Evolutionary conservation across 129 eudicot genomes (phyloP).

Genomic region (Helianthus annuus): DNA sequence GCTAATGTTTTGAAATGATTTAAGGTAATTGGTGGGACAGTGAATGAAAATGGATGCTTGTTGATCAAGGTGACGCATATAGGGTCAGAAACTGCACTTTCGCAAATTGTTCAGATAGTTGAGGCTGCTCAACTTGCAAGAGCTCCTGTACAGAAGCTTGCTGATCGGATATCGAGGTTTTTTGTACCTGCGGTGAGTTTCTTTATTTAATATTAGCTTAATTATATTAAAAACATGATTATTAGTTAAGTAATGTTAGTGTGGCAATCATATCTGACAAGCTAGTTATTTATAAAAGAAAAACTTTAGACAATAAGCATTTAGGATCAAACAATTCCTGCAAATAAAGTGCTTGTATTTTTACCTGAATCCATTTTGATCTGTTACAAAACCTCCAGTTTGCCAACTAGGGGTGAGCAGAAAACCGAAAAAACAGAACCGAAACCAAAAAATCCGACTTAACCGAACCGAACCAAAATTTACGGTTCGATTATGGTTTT

Average conservation of each 20-base stretch:
- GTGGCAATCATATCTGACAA: neutral
- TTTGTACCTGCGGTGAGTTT: constrained; percentile 43
- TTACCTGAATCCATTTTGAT: neutral
- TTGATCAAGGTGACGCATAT: constrained; percentile 44
- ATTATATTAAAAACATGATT: neutral
- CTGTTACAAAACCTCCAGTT: neutral
- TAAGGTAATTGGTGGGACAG: constrained; percentile 50
- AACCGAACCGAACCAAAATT: no score
- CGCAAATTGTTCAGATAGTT: constrained; percentile 44
- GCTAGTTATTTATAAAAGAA: neutral
- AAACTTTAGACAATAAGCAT: neutral
- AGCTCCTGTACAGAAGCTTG: constrained; percentile 53
- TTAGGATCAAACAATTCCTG: neutral
- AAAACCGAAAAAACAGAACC: no score
- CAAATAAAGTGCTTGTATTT: neutral
- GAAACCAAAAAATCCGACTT: no score
- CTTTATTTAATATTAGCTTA: neutral
- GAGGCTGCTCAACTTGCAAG: constrained; percentile 52
- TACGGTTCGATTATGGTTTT: no score
- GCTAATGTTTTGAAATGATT: neutral
- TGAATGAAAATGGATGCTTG: constrained; percentile 46
- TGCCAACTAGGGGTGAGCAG: neutral
- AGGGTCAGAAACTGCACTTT: constrained; percentile 48
- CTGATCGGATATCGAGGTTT: constrained; percentile 42
- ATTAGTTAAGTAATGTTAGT: neutral